phyloP scores from a whole-genome alignment of 352 stramenopile species.

The Pythium pyrilobum region DNA sequence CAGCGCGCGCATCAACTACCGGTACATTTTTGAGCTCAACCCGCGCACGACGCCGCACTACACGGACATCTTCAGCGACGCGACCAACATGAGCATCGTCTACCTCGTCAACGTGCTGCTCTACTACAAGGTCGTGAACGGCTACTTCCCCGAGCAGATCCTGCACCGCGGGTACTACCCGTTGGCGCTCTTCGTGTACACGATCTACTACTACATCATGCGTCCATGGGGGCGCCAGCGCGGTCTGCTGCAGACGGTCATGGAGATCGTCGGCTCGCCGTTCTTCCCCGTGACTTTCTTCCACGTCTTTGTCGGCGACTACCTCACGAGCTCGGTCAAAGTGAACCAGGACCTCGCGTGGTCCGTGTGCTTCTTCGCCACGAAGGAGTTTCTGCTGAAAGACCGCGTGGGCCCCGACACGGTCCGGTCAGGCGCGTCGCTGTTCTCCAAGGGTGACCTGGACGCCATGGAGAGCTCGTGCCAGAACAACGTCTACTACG shows the following conservation, averaged over 20 bases:
- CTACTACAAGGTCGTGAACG: conserved; percentile 96
- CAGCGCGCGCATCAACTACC: conserved; percentile 78
- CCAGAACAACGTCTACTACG: conserved; percentile 88
- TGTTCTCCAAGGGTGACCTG: conserved; percentile 14
- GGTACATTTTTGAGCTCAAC: conserved; percentile 91
- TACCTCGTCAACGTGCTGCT: conserved; percentile 93
- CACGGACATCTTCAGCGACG: conserved; percentile 93
- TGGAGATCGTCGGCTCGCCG: conserved; percentile 88
- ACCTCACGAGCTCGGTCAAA: conserved; percentile 82
- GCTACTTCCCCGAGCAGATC: conserved; percentile 77
- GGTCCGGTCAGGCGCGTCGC: not conserved
- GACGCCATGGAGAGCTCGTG: conserved; percentile 23
- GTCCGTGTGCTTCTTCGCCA: conserved; percentile 94
- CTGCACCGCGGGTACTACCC: conserved; percentile 90
- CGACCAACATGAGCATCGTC: conserved; percentile 95
- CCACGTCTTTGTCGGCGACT: conserved; percentile 88
- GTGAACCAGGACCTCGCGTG: conserved; percentile 88
- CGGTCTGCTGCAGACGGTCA: conserved; percentile 83
- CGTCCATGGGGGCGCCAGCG: conserved; percentile 77
- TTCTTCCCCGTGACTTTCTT: conserved; percentile 93
- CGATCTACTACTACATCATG: conserved; percentile 91
- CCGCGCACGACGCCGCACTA: conserved; percentile 70
- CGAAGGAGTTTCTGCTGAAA: conserved; percentile 89
- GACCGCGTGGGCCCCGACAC: conserved; percentile 31
- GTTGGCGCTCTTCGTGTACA: conserved; percentile 89